Evolutionary conservation across 495 filamentous ascomycete genomes (phyloP).

Genomic region (Hypoxylon perforatum): DNA sequence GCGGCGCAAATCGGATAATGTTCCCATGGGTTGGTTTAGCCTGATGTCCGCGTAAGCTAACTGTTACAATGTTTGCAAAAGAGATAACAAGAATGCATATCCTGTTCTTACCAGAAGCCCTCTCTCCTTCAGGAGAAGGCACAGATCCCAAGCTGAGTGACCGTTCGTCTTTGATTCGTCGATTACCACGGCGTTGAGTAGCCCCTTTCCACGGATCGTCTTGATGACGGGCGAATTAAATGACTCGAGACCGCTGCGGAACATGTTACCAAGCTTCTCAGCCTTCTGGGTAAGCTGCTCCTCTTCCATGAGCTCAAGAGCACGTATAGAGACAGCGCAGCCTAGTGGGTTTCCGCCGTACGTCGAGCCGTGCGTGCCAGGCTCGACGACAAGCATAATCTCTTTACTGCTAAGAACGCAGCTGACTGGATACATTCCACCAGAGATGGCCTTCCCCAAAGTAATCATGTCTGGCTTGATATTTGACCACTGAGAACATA

Average conservation of each 20-base stretch:
- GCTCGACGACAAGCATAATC: conserved; percentile 97
- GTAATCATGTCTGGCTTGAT: conserved; percentile 96
- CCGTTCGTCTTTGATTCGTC: conserved; percentile 88
- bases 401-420: conserved; percentile 90
- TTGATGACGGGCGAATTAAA: conserved; percentile 84
- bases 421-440: conserved; percentile 98
- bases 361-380: conserved; percentile 95
- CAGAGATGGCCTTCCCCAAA: conserved; percentile 96
- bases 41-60: conserved; percentile 61
- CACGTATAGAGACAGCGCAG: conserved; percentile 94
- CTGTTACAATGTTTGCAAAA: conserved; percentile 22
- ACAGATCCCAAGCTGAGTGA: conserved; percentile 96
- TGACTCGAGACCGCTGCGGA: conserved; percentile 77
- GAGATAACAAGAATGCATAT: conserved; percentile 17
- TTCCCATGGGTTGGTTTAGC: conserved; percentile 99
- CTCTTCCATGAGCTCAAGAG: conserved; percentile 93
- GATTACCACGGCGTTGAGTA: conserved; percentile 96
- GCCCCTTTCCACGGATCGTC: conserved; percentile 87
- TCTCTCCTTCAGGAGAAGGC: conserved; percentile 94
- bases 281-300: conserved; percentile 87
- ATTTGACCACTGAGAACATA: conserved; percentile 93
- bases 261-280: conserved; percentile 81
- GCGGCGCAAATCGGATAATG: conserved; percentile 94
- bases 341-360: conserved; percentile 98
- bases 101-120: conserved; percentile 78